Evolutionary conservation across 1,284 basidiomycete genomes (phyloP).

Genomic region (Irpex sp.): DNA sequence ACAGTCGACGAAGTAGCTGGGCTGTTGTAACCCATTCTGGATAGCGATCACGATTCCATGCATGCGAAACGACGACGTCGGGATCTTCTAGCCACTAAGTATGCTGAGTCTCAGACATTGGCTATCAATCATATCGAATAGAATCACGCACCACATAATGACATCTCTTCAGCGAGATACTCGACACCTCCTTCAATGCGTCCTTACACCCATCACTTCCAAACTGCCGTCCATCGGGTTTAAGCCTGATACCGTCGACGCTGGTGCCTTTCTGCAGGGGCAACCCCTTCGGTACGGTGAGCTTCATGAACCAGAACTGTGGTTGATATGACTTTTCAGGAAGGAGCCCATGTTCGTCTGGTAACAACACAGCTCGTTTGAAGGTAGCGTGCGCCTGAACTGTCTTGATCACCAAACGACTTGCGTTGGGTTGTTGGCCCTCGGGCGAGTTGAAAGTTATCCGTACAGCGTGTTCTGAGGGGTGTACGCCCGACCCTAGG

Average conservation of each 20-base stretch:
- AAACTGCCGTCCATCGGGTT: background rate
- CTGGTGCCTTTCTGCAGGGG: background rate
- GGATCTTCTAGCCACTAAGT: background rate
- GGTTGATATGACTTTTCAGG: background rate
- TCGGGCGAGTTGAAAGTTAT: background rate
- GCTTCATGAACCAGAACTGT: conserved; percentile 1
- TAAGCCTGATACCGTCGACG: background rate
- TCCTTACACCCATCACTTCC: background rate
- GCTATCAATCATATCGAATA: background rate
- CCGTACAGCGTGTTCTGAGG: background rate
- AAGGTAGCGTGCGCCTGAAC: background rate
- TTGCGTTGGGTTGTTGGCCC: background rate
- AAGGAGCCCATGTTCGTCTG: background rate
- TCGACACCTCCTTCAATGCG: background rate
- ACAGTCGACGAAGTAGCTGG: background rate
- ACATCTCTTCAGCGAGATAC: background rate
- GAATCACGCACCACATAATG: background rate
- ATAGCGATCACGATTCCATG: background rate
- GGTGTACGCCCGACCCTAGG: background rate
- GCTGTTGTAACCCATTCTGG: background rate
- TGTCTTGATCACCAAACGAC: background rate
- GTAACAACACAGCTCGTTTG: background rate
- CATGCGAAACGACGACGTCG: background rate
- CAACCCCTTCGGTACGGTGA: background rate
- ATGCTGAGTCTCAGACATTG: background rate